These are phyloP conservation scores for Candida incommunis DNA, from an alignment of 805 yeast species.

Conservation along the genomic window DNA sequence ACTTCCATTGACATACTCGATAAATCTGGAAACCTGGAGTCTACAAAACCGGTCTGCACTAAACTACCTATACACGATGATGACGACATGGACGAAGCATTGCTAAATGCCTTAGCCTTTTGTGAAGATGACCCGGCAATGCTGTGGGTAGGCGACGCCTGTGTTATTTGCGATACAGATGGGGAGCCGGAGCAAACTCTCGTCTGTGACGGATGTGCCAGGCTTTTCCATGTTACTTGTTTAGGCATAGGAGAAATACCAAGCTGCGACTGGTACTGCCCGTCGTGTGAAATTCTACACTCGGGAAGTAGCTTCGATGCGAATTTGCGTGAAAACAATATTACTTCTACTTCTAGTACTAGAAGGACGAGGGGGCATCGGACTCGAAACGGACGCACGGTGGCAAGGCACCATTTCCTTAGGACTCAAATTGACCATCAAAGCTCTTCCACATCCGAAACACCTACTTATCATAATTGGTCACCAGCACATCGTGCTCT, in stretches of 20 bases:
- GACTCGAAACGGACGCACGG: too few species aligned
- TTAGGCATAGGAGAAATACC: slow-evolving; percentile 19
- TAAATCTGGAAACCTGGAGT: background rate
- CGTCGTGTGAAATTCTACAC: slow-evolving; percentile 14
- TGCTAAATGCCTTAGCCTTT: background rate
- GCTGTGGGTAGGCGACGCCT: slow-evolving; percentile 8
- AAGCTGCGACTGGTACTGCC: slow-evolving; percentile 19
- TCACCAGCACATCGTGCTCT: too few species aligned
- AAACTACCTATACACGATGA: background rate
- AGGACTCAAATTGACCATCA: too few species aligned
- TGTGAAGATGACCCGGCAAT: background rate
- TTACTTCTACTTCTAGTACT: background rate
- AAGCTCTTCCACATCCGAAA: too few species aligned
- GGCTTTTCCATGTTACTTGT: slow-evolving; percentile 19
- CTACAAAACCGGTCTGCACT: background rate
- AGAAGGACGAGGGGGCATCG: background rate
- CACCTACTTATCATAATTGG: too few species aligned
- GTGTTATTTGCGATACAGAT: slow-evolving; percentile 16
- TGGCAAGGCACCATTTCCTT: too few species aligned
- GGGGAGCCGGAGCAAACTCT: slow-evolving; percentile 16
- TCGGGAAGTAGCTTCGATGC: too few species aligned
- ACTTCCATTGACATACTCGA: slow-evolving; percentile 4
- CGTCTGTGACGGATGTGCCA: slow-evolving; percentile 19
- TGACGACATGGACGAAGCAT: background rate
- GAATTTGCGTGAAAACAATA: too few species aligned